Evolutionary conservation across 306 rosid species (phyloP).

Genomic region (Dryas alaskensis): DNA sequence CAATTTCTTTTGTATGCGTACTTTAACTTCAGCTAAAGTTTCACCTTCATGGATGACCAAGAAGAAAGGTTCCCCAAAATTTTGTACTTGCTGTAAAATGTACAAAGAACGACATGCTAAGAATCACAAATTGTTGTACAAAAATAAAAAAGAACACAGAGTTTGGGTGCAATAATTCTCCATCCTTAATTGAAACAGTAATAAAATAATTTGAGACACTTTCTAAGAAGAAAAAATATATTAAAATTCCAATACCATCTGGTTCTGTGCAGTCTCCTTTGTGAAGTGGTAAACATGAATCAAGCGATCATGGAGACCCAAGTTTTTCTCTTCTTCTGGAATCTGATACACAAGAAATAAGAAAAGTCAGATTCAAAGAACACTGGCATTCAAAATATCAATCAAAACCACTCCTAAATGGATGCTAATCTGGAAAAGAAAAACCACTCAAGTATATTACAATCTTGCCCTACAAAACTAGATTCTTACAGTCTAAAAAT

Average conservation of each 20-base stretch:
- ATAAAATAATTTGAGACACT: not conserved
- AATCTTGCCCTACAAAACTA: not conserved
- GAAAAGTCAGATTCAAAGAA: conserved; percentile 15
- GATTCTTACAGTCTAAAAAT: too few relatives aligned
- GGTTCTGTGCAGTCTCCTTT: conserved; percentile 72
- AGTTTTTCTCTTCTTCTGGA: conserved; percentile 80
- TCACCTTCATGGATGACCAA: conserved; percentile 80
- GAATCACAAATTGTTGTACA: not conserved
- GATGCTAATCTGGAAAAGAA: not conserved
- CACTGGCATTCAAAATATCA: not conserved
- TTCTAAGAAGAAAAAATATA: too few relatives aligned
- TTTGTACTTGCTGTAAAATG: conserved; percentile 71
- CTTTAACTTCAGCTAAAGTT: conserved; percentile 76
- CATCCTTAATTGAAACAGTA: not conserved
- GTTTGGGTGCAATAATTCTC: not conserved
- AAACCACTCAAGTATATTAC: not conserved
- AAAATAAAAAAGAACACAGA: too few relatives aligned
- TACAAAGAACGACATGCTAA: conserved; percentile 7
- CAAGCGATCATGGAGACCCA: conserved; percentile 73
- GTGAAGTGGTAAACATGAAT: conserved; percentile 88
- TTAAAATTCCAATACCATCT: conserved; percentile 39
- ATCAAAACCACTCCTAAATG: not conserved
- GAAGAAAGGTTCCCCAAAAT: conserved; percentile 93
- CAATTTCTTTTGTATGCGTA: conserved; percentile 77
- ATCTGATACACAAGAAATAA: conserved; percentile 40